Conservation (phyloP, 176 grass and related monocot species). For the maize (Zea mays) region DNA sequence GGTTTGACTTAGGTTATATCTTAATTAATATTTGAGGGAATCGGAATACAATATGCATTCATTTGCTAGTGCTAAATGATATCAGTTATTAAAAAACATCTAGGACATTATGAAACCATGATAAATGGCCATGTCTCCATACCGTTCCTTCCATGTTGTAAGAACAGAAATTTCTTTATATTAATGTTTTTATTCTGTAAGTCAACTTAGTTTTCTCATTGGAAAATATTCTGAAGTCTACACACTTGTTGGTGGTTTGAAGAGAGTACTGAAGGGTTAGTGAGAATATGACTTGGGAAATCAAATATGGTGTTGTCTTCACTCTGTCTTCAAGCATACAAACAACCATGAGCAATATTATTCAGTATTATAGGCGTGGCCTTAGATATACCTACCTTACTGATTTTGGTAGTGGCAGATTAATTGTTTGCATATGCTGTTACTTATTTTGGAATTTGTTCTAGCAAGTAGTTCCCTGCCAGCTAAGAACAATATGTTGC, state of each 20-base stretch:
- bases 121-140: not conserved
- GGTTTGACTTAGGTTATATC: slow-evolving; percentile 48
- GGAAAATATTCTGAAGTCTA: slow-evolving; percentile 14
- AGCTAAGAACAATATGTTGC: slow-evolving; percentile 1
- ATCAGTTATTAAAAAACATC: not conserved
- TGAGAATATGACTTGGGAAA: not conserved
- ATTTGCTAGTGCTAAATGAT: slow-evolving; percentile 9
- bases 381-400: not conserved
- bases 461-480: slow-evolving; percentile 1
- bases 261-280: not conserved
- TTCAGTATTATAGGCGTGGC: not conserved
- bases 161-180: not conserved
- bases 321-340: not conserved
- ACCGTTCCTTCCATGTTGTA: not conserved
- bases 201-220: not conserved
- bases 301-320: not conserved
- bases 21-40: slow-evolving; percentile 24
- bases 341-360: not conserved
- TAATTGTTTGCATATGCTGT: not conserved
- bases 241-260: not conserved
- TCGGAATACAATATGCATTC: slow-evolving; percentile 5
- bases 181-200: not conserved
- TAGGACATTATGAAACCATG: not conserved
- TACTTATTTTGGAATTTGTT: slow-evolving; percentile 3
- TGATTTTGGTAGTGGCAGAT: slow-evolving; percentile 12